These are phyloP conservation scores for Taphrina betulina DNA, from an alignment of 1,139 yeast genomes.

Conservation along the genomic window DNA sequence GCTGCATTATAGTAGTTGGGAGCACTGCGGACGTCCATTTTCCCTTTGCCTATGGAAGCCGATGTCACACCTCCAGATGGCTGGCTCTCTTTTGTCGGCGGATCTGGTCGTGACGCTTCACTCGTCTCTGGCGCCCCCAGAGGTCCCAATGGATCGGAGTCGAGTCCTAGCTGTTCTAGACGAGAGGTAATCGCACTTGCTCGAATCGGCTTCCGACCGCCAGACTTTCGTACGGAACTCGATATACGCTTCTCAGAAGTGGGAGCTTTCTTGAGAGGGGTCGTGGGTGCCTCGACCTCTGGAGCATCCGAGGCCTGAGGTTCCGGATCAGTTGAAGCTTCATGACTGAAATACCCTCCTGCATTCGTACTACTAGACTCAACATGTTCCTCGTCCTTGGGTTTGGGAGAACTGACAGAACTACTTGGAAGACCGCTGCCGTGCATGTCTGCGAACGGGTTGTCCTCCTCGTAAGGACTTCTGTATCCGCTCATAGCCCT, in stretches of 20 bases:
- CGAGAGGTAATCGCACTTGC: constrained; percentile 26
- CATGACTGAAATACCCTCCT: too few relatives aligned
- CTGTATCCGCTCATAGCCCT: constrained; percentile 26
- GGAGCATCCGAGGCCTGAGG: not conserved
- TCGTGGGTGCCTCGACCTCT: not conserved
- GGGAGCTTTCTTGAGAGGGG: not conserved
- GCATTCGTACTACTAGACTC: not conserved
- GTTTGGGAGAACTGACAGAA: not conserved
- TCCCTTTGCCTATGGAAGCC: too few relatives aligned
- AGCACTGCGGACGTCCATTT: too few relatives aligned
- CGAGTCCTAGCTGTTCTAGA: constrained; percentile 24
- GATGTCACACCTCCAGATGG: not conserved
- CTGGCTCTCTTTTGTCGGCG: not conserved
- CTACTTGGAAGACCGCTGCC: constrained; percentile 1
- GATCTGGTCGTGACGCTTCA: not conserved
- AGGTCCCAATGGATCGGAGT: constrained; percentile 29
- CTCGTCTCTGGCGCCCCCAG: constrained; percentile 8
- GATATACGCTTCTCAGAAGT: not conserved
- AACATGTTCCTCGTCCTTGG: not conserved
- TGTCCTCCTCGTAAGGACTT: constrained; percentile 30
- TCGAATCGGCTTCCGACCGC: constrained; percentile 19
- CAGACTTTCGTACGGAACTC: not conserved
- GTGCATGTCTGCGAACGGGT: constrained; percentile 30
- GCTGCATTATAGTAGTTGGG: too few relatives aligned
- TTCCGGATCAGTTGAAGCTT: not conserved